phyloP scores from a whole-genome alignment of 352 stramenopile species.

The Phytopythium mirpurense region DNA sequence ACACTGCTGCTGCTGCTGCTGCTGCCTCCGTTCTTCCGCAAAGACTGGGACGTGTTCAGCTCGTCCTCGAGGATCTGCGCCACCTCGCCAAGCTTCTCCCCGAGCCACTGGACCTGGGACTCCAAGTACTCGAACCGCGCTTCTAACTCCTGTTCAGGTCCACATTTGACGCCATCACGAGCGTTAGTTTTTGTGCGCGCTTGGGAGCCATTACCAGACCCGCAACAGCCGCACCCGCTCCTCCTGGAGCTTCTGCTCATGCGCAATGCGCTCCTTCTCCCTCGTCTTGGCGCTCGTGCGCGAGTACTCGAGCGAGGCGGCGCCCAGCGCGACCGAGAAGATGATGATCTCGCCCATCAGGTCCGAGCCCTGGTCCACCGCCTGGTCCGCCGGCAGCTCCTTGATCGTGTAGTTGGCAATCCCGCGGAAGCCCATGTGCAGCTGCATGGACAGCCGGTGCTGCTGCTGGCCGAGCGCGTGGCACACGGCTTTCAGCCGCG shows the following conservation, averaged over 20 bases:
- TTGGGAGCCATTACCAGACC: too few species aligned
- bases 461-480: conserved; percentile 55
- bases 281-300: conserved; percentile 45
- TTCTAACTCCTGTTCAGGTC: conserved; percentile 24
- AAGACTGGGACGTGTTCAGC: conserved; percentile 9
- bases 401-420: conserved; percentile 80
- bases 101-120: conserved; percentile 38
- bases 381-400: conserved; percentile 59
- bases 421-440: conserved; percentile 80
- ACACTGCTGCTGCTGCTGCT: conserved; percentile 9
- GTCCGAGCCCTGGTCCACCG: conserved; percentile 72
- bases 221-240: conserved; percentile 20
- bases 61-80: conserved; percentile 32
- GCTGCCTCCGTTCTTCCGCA: too few species aligned
- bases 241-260: conserved; percentile 37
- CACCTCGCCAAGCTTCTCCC: conserved; percentile 31
- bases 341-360: conserved; percentile 76
- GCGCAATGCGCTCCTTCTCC: conserved; percentile 53
- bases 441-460: conserved; percentile 51
- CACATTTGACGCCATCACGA: neutral
- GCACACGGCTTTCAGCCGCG: conserved; percentile 57
- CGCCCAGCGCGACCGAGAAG: conserved; percentile 67
- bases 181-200: too few species aligned
- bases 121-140: conserved; percentile 48
- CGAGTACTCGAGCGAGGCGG: conserved; percentile 72